A percentile compares a stretch with the other conserved stretches of the same genome.
phyloP scores from a whole-genome alignment of 2,329 filamentous ascomycete genomes.

The Juglanconis oblonga region DNA sequence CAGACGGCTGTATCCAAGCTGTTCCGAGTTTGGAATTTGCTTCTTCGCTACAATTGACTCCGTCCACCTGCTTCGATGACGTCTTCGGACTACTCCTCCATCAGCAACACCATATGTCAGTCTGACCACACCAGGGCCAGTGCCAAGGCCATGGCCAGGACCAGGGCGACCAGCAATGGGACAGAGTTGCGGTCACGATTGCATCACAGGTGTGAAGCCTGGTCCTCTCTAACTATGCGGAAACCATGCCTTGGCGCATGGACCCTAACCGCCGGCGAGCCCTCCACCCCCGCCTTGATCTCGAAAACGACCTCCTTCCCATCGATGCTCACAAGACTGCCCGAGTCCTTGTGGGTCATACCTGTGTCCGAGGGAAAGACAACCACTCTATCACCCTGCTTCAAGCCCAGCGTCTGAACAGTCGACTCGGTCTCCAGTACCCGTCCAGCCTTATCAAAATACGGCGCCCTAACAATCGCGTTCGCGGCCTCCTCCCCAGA shows the following conservation, averaged over 20 bases:
- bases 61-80: background rate
- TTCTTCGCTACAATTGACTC: background rate
- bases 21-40: background rate
- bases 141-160: background rate
- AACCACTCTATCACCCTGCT: conserved; percentile 51
- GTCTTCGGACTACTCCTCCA: background rate
- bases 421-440: conserved; percentile 50
- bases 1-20: background rate
- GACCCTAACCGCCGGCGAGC: conserved; percentile 41
- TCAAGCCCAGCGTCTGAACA: conserved; percentile 43
- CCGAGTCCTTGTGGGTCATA: conserved; percentile 54
- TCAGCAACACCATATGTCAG: background rate
- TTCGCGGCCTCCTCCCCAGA: conserved; percentile 52
- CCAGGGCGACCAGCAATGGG: background rate
- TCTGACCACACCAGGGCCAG: background rate
- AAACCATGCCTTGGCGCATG: conserved; percentile 63
- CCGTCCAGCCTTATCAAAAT: conserved; percentile 39
- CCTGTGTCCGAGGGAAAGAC: conserved; percentile 64
- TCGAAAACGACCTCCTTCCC: conserved; percentile 57
- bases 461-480: conserved; percentile 42
- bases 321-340: conserved; percentile 51
- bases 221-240: conserved; percentile 35
- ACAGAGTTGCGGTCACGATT: background rate
- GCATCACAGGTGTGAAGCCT: conserved; percentile 12
- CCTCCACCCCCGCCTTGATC: conserved; percentile 36